Conservation (phyloP, 176 grass and related monocot species). For the Raddia distichophylla region DNA sequence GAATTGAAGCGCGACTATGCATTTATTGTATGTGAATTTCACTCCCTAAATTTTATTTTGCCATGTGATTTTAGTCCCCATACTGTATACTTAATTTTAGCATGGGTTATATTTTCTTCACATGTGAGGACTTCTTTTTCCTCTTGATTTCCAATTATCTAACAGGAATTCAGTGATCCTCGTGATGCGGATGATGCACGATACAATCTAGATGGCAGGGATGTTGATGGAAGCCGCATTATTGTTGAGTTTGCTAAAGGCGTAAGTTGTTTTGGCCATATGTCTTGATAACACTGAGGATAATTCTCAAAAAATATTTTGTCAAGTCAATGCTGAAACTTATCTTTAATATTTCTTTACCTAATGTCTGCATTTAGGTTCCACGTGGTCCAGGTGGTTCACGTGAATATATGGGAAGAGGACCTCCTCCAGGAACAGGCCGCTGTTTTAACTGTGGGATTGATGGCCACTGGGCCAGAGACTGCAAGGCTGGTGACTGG, state of each 20-base stretch:
- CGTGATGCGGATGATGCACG: conserved; percentile 96
- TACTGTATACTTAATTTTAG: not conserved
- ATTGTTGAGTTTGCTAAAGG: conserved; percentile 95
- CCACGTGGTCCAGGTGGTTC: conserved; percentile 75
- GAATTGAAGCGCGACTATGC: conserved; percentile 99
- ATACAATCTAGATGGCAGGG: conserved; percentile 87
- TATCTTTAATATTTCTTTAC: not conserved
- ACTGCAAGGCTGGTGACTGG: conserved; percentile 98
- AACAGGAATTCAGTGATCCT: conserved; percentile 87
- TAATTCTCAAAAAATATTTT: not conserved
- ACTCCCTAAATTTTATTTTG: not conserved
- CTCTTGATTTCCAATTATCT: conserved; percentile 3
- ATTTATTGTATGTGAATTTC: conserved; percentile 80
- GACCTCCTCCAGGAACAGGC: conserved; percentile 87
- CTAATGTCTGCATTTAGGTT: conserved; percentile 38
- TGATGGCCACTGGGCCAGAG: conserved; percentile 97
- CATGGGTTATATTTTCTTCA: conserved; percentile 15
- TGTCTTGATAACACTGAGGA: not conserved
- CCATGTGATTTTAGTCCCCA: not conserved
- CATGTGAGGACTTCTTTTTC: not conserved
- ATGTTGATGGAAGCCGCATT: conserved; percentile 91
- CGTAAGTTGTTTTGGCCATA: conserved; percentile 47
- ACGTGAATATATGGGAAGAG: conserved; percentile 83
- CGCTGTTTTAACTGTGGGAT: conserved; percentile 97
- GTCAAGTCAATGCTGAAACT: not conserved